Conservation (phyloP, 2,329 filamentous ascomycete species). For the Trichocomaceae sp. region DNA sequence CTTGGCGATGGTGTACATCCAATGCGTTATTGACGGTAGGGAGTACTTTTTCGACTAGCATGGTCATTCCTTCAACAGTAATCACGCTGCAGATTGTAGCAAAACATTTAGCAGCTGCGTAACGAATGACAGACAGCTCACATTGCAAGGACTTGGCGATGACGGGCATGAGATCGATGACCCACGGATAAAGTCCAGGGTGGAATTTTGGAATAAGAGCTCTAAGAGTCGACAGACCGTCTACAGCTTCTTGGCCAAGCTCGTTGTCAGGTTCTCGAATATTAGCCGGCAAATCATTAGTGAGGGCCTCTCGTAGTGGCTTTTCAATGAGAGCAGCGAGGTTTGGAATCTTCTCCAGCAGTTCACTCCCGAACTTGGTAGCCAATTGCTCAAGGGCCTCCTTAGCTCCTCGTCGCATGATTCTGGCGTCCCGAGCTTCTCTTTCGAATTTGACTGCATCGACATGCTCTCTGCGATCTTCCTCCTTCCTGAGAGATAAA, state of each 20-base stretch:
- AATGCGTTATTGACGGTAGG: constrained; percentile 86
- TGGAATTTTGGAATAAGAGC: constrained; percentile 90
- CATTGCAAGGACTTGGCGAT: constrained; percentile 85
- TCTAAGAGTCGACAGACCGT: constrained; percentile 85
- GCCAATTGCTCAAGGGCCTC: constrained; percentile 87
- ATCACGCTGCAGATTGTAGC: constrained; percentile 97
- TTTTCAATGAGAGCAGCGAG: constrained; percentile 73
- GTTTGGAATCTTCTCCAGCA: constrained; percentile 80
- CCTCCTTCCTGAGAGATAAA: constrained; percentile 91
- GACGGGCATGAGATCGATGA: constrained; percentile 75
- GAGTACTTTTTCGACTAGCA: constrained; percentile 84
- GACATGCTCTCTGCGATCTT: constrained; percentile 86
- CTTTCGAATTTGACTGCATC: constrained; percentile 85
- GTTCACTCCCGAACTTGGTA: constrained; percentile 64
- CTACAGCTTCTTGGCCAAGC: constrained; percentile 86
- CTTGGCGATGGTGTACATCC: constrained; percentile 83
- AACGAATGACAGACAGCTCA: constrained; percentile 82
- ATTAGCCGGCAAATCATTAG: constrained; percentile 62
- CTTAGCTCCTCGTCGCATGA: constrained; percentile 88
- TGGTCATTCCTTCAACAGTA: constrained; percentile 89
- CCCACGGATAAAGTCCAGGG: constrained; percentile 65
- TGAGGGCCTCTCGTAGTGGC: constrained; percentile 69
- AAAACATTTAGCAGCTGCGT: constrained; percentile 94
- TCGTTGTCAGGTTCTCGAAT: constrained; percentile 66
- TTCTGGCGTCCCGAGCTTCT: constrained; percentile 80